Conservation (phyloP, 73 alveolate genomes). For the Effrenium voratum region DNA sequence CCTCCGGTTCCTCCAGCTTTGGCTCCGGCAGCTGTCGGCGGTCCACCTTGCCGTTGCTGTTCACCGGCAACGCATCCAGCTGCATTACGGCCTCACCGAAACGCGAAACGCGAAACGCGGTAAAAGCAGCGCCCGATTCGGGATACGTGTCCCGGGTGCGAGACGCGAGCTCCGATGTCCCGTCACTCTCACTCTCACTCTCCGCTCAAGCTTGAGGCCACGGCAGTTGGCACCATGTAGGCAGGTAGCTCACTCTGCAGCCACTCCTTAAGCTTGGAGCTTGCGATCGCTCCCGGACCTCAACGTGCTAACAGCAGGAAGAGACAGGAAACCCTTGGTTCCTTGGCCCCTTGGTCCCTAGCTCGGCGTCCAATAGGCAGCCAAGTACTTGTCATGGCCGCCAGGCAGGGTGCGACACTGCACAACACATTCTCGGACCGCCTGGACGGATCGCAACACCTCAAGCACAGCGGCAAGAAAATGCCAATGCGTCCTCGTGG, state of each 20-base stretch:
- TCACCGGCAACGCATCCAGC: constrained; percentile 16
- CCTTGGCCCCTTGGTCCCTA: not conserved
- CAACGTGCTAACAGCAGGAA: no score
- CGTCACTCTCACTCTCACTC: not conserved
- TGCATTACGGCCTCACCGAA: constrained; percentile 1
- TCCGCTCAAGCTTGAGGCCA: not conserved
- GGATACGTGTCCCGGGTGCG: not conserved
- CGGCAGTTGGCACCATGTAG: constrained; percentile 79
- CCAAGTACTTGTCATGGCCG: constrained; percentile 64
- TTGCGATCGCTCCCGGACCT: no score
- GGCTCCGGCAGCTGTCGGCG: constrained; percentile 47
- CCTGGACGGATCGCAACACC: constrained; percentile 20
- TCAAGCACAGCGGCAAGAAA: not conserved
- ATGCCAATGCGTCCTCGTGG: constrained; percentile 12
- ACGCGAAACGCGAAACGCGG: not conserved
- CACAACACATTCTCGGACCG: constrained; percentile 87
- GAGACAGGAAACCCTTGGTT: no score
- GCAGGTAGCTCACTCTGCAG: constrained; percentile 25
- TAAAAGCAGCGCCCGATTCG: not conserved
- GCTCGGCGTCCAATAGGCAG: constrained; percentile 66
- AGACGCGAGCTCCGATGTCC: not conserved
- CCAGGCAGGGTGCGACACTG: constrained; percentile 38
- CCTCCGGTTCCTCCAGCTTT: no score
- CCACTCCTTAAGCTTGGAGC: constrained; percentile 19
- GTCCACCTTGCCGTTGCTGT: constrained; percentile 71